These are phyloP conservation scores for Immersiporthe knoxdaviesiana DNA, from an alignment of 2,329 filamentous ascomycete genomes.

Conservation along the genomic window DNA sequence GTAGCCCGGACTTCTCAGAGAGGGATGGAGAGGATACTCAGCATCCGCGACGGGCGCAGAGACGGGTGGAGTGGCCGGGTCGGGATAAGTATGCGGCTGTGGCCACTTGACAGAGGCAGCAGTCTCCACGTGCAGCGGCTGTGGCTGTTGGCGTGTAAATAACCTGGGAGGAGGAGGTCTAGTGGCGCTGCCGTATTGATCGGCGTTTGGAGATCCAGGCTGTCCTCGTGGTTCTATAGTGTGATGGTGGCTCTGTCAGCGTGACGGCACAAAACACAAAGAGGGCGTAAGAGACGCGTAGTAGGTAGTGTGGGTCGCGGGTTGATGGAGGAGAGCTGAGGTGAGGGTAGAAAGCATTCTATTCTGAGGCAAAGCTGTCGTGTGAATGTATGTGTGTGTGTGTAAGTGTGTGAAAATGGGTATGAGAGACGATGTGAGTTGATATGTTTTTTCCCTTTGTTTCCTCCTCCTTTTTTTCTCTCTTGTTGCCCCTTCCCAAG, in stretches of 20 bases:
- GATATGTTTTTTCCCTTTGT: neutral
- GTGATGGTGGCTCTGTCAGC: constrained; percentile 21
- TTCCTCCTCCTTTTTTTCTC: no score
- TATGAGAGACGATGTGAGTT: neutral
- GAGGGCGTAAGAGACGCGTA: neutral
- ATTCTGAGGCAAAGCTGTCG: neutral
- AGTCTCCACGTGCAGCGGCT: constrained; percentile 21
- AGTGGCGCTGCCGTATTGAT: constrained; percentile 17
- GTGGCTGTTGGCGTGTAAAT: constrained; percentile 24
- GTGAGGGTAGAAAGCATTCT: neutral
- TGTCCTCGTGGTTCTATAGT: constrained; percentile 26
- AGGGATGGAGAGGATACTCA: constrained; percentile 54
- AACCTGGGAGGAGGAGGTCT: constrained; percentile 27
- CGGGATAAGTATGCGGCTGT: constrained; percentile 48
- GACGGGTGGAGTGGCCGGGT: constrained; percentile 42
- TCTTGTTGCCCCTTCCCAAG: no score
- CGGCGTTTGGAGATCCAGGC: constrained; percentile 18
- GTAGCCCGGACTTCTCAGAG: constrained; percentile 44
- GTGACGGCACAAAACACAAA: constrained; percentile 9
- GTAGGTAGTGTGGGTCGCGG: neutral
- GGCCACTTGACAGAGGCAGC: constrained; percentile 29
- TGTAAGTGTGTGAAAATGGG: neutral
- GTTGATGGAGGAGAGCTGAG: neutral
- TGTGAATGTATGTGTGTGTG: no score
- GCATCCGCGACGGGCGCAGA: constrained; percentile 41